phyloP scores from a whole-genome alignment of 2,329 filamentous ascomycete species.

The Tolypocladium ovalisporum region DNA sequence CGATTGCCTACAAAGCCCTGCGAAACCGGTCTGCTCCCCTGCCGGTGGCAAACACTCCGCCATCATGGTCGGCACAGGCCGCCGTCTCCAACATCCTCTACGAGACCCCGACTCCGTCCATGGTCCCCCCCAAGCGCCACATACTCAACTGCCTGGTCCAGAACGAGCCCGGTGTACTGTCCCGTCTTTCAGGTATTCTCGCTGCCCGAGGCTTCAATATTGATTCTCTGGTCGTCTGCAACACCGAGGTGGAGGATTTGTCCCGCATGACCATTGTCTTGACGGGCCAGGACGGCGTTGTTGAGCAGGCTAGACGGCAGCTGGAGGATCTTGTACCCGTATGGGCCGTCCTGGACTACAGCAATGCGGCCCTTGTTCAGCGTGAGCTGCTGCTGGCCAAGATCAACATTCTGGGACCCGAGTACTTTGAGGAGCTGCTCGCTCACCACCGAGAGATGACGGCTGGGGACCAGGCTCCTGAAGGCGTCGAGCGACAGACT shows the following conservation, averaged over 20 bases:
- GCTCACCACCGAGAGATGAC: conserved; percentile 89
- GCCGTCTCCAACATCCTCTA: conserved; percentile 98
- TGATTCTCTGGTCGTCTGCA: conserved; percentile 94
- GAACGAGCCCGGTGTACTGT: conserved; percentile 96
- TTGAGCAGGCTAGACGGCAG: conserved; percentile 92
- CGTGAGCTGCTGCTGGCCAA: conserved; percentile 92
- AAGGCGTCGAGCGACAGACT: conserved; percentile 22
- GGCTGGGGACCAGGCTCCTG: conserved; percentile 26
- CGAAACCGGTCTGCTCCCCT: conserved; percentile 81
- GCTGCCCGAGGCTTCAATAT: conserved; percentile 98
- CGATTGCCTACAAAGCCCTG: conserved; percentile 93
- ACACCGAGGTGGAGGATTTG: conserved; percentile 91
- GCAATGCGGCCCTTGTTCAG: conserved; percentile 82
- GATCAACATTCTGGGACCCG: conserved; percentile 89
- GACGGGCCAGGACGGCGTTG: conserved; percentile 89
- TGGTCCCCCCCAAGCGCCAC: conserved; percentile 80
- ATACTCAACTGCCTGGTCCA: conserved; percentile 97
- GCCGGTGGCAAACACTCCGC: conserved; percentile 64
- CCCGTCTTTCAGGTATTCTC: conserved; percentile 89
- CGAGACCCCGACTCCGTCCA: conserved; percentile 82
- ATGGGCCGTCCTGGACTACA: conserved; percentile 97
- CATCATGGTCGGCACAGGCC: conserved; percentile 80
- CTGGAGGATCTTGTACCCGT: conserved; percentile 95
- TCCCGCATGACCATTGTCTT: conserved; percentile 99
- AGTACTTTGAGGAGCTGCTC: conserved; percentile 96